A percentile compares a stretch with the other conserved stretches of the same genome.
These are phyloP conservation scores for Cordyceps farinosa DNA, from an alignment of 2,329 filamentous ascomycete species.

Conservation along the genomic window DNA sequence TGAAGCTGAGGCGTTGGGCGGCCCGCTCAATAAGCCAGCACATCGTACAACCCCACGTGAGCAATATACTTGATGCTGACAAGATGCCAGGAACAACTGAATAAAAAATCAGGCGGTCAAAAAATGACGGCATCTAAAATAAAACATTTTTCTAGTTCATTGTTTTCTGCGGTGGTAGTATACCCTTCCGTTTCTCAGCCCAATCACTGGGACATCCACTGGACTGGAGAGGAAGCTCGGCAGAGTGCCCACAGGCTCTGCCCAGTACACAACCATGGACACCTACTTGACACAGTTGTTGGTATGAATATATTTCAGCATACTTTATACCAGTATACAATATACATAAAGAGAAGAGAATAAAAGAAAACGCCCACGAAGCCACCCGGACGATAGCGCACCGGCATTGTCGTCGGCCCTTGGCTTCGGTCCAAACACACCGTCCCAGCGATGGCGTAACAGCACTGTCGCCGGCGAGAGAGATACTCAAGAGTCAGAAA, in stretches of 20 bases:
- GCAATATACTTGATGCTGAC: not conserved
- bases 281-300: not conserved
- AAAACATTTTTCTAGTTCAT: no score
- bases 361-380: constrained; percentile 44
- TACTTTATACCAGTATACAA: not conserved
- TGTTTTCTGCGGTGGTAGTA: not conserved
- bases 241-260: not conserved
- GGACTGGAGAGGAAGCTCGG: not conserved
- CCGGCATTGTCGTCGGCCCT: constrained; percentile 48
- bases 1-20: not conserved
- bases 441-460: constrained; percentile 54
- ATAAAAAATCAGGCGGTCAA: no score
- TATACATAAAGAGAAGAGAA: not conserved
- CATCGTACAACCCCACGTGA: not conserved
- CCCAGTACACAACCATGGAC: not conserved
- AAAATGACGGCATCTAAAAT: no score
- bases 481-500: constrained; percentile 21
- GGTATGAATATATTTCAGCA: not conserved
- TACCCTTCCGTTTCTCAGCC: not conserved
- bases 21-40: not conserved
- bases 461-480: constrained; percentile 54
- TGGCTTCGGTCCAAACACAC: constrained; percentile 48
- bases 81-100: not conserved
- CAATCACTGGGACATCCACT: not conserved
- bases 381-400: constrained; percentile 48